Percentiles rank a stretch among this genome's conserved stretches.
phyloP scores from a whole-genome alignment of 305 asterid genomes.

The Fraxinus albicans region DNA sequence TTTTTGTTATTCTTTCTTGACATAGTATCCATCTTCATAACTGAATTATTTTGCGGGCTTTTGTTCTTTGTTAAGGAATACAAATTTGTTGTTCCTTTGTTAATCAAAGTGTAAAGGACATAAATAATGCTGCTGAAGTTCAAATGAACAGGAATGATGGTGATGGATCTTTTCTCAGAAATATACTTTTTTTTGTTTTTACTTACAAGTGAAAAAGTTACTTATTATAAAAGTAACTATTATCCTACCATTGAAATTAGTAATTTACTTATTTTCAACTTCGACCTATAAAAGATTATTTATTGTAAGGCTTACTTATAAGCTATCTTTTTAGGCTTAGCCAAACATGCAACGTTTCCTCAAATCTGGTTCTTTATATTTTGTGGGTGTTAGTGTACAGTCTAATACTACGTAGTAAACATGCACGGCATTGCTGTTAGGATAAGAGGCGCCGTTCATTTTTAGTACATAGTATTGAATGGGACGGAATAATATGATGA shows the following conservation, averaged over 20 bases:
- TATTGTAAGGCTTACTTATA: not conserved
- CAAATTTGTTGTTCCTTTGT: conserved; percentile 25
- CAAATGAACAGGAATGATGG: not conserved
- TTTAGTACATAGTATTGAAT: too few relatives aligned
- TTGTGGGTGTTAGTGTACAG: too few relatives aligned
- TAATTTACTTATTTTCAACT: not conserved
- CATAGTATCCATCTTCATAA: conserved; percentile 15
- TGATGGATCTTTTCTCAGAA: not conserved
- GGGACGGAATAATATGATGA: too few relatives aligned
- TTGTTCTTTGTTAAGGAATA: conserved; percentile 21
- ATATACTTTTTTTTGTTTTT: not conserved
- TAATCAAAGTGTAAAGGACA: conserved; percentile 28
- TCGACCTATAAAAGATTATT: too few relatives aligned
- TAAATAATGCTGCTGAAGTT: not conserved
- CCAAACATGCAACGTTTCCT: not conserved
- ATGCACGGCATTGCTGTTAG: too few relatives aligned
- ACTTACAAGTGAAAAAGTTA: not conserved
- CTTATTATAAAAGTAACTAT: not conserved
- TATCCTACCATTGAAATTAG: not conserved
- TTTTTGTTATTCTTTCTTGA: not conserved
- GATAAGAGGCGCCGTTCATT: too few relatives aligned
- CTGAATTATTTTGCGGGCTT: conserved; percentile 20
- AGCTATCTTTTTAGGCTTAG: not conserved
- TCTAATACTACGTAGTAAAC: too few relatives aligned
- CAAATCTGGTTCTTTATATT: too few relatives aligned